Percentiles rank a stretch among this genome's conserved stretches.
phyloP scores from a whole-genome alignment of 78 protist species.

The Dictyostelium capitatum region DNA sequence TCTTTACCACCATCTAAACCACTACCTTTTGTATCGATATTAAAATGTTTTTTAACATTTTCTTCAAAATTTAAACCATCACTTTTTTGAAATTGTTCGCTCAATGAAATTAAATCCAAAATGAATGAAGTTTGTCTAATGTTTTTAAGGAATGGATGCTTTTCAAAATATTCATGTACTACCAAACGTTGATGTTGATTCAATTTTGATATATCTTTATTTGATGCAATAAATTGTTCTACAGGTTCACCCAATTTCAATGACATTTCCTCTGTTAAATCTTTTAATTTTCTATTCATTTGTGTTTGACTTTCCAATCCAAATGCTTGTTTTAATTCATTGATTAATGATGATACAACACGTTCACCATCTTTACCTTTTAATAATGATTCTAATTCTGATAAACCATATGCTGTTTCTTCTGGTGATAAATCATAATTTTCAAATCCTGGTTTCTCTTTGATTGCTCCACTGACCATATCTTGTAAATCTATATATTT shows the following conservation, averaged over 20 bases:
- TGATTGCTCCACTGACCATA: background rate
- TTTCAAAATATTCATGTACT: conserved; percentile 17
- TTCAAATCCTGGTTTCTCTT: conserved; percentile 3
- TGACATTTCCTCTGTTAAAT: background rate
- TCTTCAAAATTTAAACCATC: conserved; percentile 11
- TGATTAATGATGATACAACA: background rate
- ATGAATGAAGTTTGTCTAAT: conserved; percentile 32
- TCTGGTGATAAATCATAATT: conserved; percentile 9
- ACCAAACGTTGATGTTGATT: background rate
- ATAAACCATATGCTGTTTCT: conserved; percentile 14
- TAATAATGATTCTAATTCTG: background rate
- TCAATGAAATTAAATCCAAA: conserved; percentile 43
- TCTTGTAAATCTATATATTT: conserved; percentile 11
- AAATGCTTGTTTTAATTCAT: conserved; percentile 28
- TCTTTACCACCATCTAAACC: no score
- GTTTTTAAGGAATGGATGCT: conserved; percentile 58
- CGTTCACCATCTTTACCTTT: conserved; percentile 24
- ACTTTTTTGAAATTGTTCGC: background rate
- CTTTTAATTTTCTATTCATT: background rate
- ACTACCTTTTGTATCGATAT: background rate
- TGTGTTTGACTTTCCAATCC: conserved; percentile 20
- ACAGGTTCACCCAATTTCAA: background rate
- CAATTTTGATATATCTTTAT: background rate
- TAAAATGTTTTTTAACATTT: conserved; percentile 3
- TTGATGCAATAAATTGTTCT: conserved; percentile 28